A percentile compares a stretch with the other conserved stretches of the same genome.
Evolutionary conservation across 129 eudicot genomes (phyloP).

Genomic region (Arctium lappa): DNA sequence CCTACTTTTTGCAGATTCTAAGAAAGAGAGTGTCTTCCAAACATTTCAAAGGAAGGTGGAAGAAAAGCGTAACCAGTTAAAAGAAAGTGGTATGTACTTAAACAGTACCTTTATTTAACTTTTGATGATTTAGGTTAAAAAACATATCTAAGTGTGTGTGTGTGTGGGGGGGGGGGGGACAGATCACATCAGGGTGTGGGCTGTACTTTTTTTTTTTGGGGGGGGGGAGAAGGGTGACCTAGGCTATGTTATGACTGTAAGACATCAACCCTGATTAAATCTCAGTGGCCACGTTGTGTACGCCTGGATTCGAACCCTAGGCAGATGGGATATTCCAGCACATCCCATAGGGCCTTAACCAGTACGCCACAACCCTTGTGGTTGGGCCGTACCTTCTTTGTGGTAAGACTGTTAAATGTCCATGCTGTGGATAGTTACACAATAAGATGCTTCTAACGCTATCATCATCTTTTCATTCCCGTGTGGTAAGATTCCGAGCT

Average conservation of each 20-base stretch:
- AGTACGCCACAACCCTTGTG: too few species aligned
- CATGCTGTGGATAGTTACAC: neutral
- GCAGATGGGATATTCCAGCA: too few species aligned
- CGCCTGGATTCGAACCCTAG: too few species aligned
- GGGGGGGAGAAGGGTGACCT: too few species aligned
- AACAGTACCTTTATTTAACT: neutral
- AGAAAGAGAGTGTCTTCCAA: slow-evolving; percentile 65
- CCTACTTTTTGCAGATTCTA: slow-evolving; percentile 54
- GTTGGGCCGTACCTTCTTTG: neutral
- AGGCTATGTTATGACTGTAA: too few species aligned
- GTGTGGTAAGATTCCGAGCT: neutral
- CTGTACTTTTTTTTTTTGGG: too few species aligned
- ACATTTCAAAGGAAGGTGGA: slow-evolving; percentile 87
- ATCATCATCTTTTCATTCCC: neutral
- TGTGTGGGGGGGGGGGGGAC: neutral
- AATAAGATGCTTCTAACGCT: neutral
- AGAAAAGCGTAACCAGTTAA: slow-evolving; percentile 69
- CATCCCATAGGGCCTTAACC: too few species aligned
- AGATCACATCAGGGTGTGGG: neutral
- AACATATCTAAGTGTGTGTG: neutral
- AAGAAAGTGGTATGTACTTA: slow-evolving; percentile 73
- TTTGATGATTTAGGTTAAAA: neutral
- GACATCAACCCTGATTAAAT: too few species aligned
- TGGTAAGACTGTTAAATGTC: neutral
- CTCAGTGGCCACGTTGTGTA: too few species aligned